A percentile compares a stretch with the other conserved stretches of the same genome.
phyloP scores from a whole-genome alignment of 2,329 filamentous ascomycete species.

The Aspergillus pseudoviridinutans region DNA sequence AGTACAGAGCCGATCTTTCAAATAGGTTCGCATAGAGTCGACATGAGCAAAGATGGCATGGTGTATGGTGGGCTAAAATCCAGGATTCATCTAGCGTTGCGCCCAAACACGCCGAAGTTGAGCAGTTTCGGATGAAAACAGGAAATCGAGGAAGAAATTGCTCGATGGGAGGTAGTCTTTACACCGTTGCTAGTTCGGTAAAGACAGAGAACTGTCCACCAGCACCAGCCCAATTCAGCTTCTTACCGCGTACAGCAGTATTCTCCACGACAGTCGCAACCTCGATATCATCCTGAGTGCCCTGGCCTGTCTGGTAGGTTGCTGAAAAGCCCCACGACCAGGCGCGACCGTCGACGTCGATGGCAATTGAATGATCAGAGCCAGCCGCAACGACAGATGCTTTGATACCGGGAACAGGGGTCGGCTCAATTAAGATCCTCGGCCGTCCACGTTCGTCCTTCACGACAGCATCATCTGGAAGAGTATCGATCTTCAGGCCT shows the following conservation, averaged over 20 bases:
- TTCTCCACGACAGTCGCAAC: constrained; percentile 79
- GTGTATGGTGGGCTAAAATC: neutral
- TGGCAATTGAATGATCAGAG: constrained; percentile 68
- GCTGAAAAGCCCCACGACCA: constrained; percentile 78
- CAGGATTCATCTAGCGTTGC: neutral
- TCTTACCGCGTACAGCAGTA: constrained; percentile 70
- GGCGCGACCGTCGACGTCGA: constrained; percentile 65
- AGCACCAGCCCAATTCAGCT: constrained; percentile 74
- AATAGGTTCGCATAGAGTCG: neutral
- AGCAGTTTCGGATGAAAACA: neutral
- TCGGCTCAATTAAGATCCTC: constrained; percentile 69
- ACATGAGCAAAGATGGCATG: neutral
- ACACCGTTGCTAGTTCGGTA: constrained; percentile 27
- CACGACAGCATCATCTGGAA: constrained; percentile 57
- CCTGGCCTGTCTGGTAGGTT: constrained; percentile 77
- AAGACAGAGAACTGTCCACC: constrained; percentile 69
- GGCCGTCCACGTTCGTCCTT: constrained; percentile 62
- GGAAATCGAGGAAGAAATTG: neutral
- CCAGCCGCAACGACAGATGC: constrained; percentile 59
- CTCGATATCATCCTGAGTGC: constrained; percentile 73
- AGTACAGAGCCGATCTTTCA: neutral
- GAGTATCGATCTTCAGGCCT: constrained; percentile 55
- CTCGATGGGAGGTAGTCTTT: neutral
- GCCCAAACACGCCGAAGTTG: neutral
- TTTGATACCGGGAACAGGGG: constrained; percentile 56